phyloP scores from a whole-genome alignment of 2,329 filamentous ascomycete species.

The Penicillium griseofulvum region DNA sequence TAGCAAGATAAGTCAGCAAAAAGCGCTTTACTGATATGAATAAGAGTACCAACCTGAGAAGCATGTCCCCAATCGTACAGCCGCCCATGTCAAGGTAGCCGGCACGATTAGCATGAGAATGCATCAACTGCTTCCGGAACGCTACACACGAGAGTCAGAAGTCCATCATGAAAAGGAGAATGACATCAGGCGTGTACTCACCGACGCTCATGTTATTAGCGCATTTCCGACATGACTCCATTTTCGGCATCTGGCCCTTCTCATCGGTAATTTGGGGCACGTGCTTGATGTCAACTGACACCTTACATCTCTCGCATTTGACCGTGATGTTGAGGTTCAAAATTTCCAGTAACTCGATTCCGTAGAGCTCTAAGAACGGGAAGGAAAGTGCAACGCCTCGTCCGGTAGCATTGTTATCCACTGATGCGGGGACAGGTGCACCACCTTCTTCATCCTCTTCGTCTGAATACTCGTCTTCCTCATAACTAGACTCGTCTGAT shows the following conservation, averaged over 20 bases:
- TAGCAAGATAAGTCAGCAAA: constrained; percentile 4
- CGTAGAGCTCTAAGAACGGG: constrained; percentile 71
- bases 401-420: constrained; percentile 50
- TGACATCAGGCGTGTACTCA: constrained; percentile 18
- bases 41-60: constrained; percentile 57
- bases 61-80: constrained; percentile 71
- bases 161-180: not conserved
- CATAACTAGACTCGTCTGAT: constrained; percentile 45
- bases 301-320: constrained; percentile 78
- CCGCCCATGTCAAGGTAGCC: constrained; percentile 76
- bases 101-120: constrained; percentile 69
- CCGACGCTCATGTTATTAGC: constrained; percentile 50
- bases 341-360: constrained; percentile 73
- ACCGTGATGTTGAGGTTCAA: constrained; percentile 65
- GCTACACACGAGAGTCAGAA: constrained; percentile 25
- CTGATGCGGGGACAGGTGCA: constrained; percentile 32
- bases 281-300: constrained; percentile 65
- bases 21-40: not conserved
- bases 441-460: constrained; percentile 45
- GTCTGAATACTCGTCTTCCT: constrained; percentile 47
- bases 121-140: constrained; percentile 69
- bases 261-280: constrained; percentile 56
- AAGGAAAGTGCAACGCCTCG: constrained; percentile 75
- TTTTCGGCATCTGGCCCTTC: constrained; percentile 41
- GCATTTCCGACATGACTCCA: constrained; percentile 57